Conservation (phyloP, 2,329 filamentous ascomycete genomes). For the Fusarium sp. region DNA sequence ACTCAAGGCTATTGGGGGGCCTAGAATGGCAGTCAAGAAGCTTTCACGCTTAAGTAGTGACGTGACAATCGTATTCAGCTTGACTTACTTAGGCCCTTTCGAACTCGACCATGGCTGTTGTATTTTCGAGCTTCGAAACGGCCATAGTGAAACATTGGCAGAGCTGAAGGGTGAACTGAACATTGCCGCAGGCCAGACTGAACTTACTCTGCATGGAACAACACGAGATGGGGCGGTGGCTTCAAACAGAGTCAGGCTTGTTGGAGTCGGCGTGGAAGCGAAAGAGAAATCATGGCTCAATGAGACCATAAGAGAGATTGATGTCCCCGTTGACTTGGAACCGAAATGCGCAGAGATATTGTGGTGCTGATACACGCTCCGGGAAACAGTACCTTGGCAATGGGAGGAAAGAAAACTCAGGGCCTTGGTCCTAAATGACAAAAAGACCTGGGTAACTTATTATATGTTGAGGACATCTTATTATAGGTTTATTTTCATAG, state of each 20-base stretch:
- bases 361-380: background rate
- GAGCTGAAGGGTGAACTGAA: slow-evolving; percentile 43
- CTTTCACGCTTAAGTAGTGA: slow-evolving; percentile 25
- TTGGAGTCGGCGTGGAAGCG: slow-evolving; percentile 39
- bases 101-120: slow-evolving; percentile 46
- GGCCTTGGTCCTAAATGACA: no score
- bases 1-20: slow-evolving; percentile 42
- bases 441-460: no score
- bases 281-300: slow-evolving; percentile 41
- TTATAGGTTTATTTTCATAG: no score
- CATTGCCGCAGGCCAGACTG: slow-evolving; percentile 42
- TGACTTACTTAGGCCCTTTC: slow-evolving; percentile 45
- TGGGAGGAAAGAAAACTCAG: no score
- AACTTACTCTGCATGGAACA: slow-evolving; percentile 43
- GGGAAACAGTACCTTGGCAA: no score
- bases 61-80: slow-evolving; percentile 35
- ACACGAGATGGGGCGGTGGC: slow-evolving; percentile 13
- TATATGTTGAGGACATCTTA: no score
- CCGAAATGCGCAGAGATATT: slow-evolving; percentile 18
- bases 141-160: slow-evolving; percentile 39
- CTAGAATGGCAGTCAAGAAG: slow-evolving; percentile 34
- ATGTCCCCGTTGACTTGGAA: slow-evolving; percentile 33
- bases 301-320: slow-evolving; percentile 42
- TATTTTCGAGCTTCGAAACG: slow-evolving; percentile 46
- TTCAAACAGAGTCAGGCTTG: slow-evolving; percentile 36